phyloP scores from a whole-genome alignment of 2,329 filamentous ascomycete species.

The Mollisiaceae sp. region DNA sequence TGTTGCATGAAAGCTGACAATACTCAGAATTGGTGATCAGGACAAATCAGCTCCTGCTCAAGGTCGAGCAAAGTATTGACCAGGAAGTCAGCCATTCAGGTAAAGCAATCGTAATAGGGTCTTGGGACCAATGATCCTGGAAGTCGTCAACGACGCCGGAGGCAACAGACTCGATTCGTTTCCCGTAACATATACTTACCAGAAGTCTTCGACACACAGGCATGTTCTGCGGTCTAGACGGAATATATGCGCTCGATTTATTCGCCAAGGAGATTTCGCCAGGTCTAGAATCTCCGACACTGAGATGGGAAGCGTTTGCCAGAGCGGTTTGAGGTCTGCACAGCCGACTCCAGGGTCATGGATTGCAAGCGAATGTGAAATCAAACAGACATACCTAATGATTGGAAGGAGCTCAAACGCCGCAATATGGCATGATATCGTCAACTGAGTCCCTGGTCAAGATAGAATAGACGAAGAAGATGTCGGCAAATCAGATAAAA shows the following conservation, averaged over 20 bases:
- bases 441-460: neutral
- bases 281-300: neutral
- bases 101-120: conserved; percentile 70
- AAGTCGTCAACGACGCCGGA: neutral
- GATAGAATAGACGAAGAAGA: neutral
- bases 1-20: conserved; percentile 7
- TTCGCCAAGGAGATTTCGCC: neutral
- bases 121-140: conserved; percentile 37
- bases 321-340: neutral
- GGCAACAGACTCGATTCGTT: neutral
- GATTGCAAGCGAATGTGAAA: neutral
- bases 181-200: conserved; percentile 3
- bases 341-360: neutral
- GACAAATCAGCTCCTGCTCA: conserved; percentile 65
- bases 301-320: neutral
- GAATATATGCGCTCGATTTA: conserved; percentile 4
- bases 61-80: conserved; percentile 66
- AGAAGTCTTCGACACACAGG: conserved; percentile 9
- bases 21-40: conserved; percentile 70
- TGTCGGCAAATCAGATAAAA: neutral
- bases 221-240: conserved; percentile 4
- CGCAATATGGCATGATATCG: neutral
- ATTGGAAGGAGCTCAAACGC: neutral
- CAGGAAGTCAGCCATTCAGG: conserved; percentile 64
- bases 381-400: neutral